Conservation (phyloP, 2,329 filamentous ascomycete genomes). For the Claviceps spartinae region DNA sequence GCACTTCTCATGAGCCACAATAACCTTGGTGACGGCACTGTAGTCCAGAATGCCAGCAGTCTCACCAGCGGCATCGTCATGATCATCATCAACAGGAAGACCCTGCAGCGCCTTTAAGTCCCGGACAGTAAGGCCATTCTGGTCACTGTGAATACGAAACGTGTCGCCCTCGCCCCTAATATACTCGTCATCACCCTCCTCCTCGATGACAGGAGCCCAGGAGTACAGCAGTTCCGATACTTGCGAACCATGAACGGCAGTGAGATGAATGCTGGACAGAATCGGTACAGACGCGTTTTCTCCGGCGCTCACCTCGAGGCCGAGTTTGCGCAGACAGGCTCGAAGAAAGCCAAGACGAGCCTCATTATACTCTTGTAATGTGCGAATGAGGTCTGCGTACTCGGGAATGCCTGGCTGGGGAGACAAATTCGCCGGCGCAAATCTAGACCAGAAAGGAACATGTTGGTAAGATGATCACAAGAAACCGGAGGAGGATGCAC, state of each 20-base stretch:
- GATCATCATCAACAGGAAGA: constrained; percentile 23
- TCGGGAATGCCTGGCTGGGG: constrained; percentile 50
- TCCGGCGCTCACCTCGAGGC: constrained; percentile 60
- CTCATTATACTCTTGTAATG: constrained; percentile 54
- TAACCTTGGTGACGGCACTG: constrained; percentile 54
- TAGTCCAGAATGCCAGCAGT: constrained; percentile 58
- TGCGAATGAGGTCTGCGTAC: constrained; percentile 57
- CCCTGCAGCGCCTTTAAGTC: constrained; percentile 33
- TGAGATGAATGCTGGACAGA: constrained; percentile 72
- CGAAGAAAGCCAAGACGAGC: constrained; percentile 63
- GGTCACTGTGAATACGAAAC: constrained; percentile 61
- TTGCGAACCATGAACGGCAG: constrained; percentile 49
- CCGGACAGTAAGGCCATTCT: constrained; percentile 44
- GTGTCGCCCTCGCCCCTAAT: constrained; percentile 73
- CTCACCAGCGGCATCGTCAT: constrained; percentile 14
- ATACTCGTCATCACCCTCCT: constrained; percentile 52
- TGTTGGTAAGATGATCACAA: background rate
- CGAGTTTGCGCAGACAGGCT: constrained; percentile 66
- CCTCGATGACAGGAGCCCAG: constrained; percentile 54
- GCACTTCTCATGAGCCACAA: constrained; percentile 56
- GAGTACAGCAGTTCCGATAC: constrained; percentile 54
- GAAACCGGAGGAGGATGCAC: constrained; percentile 5
- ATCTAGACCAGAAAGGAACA: constrained; percentile 38
- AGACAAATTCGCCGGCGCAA: constrained; percentile 65
- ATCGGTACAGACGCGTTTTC: constrained; percentile 56